Percentiles rank a stretch among this genome's conserved stretches.
phyloP scores from a whole-genome alignment of 148 eudicot genomes.

The Nyssa sinensis region DNA sequence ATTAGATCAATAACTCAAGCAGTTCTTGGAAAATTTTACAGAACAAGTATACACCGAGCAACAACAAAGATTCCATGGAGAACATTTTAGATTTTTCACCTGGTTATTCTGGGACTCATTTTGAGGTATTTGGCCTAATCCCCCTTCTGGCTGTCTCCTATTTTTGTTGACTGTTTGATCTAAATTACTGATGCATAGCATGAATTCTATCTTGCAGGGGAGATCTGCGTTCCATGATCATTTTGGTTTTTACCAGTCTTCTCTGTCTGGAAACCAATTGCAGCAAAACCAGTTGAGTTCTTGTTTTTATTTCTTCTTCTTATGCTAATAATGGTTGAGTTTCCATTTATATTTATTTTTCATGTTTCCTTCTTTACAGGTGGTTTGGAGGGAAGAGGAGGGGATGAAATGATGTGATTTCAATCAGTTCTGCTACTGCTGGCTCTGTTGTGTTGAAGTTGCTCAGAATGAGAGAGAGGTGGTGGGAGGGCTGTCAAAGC shows the following conservation, averaged over 20 bases:
- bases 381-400: slow-evolving; percentile 30
- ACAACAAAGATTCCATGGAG: slow-evolving; percentile 24
- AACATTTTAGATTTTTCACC: slow-evolving; percentile 42
- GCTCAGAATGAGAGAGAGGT: neutral
- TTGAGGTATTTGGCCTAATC: slow-evolving; percentile 12
- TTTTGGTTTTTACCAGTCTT: slow-evolving; percentile 25
- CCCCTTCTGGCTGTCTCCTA: neutral
- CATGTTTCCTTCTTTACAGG: slow-evolving; percentile 14
- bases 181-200: neutral
- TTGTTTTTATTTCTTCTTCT: neutral
- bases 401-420: slow-evolving; percentile 15
- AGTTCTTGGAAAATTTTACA: slow-evolving; percentile 10
- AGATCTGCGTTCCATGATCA: slow-evolving; percentile 27
- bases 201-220: slow-evolving; percentile 11
- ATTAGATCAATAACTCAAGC: too few relatives aligned
- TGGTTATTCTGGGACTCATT: slow-evolving; percentile 41
- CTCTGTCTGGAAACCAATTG: slow-evolving; percentile 19
- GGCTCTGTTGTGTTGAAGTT: slow-evolving; percentile 3
- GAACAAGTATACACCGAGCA: slow-evolving; percentile 24
- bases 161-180: neutral
- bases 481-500: slow-evolving; percentile 13
- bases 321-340: neutral
- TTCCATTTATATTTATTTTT: neutral
- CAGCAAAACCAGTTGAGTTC: slow-evolving; percentile 41
- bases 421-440: neutral